Conservation (phyloP, 257 asterid species). For the Handroanthus guayacan region DNA sequence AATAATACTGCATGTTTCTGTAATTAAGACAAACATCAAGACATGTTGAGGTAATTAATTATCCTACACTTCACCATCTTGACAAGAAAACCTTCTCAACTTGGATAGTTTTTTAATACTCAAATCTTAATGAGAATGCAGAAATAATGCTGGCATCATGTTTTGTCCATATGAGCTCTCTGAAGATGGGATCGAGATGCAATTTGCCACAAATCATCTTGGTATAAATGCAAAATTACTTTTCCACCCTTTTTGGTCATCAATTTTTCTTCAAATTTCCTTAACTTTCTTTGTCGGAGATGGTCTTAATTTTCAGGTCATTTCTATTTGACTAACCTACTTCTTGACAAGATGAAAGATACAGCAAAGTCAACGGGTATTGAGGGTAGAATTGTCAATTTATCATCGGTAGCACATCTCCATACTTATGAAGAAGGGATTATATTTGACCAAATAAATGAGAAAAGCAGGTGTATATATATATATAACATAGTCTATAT, state of each 20-base stretch:
- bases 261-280: neutral
- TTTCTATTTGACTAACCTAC: conserved; percentile 90
- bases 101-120: no score
- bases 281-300: neutral
- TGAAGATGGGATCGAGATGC: conserved; percentile 81
- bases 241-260: neutral
- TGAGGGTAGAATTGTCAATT: conserved; percentile 85
- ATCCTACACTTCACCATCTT: no score
- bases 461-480: conserved; percentile 52
- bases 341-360: conserved; percentile 84
- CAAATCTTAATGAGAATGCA: conserved; percentile 35
- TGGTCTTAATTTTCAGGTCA: conserved; percentile 61
- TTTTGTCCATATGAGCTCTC: conserved; percentile 85
- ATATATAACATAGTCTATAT: no score
- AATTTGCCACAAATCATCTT: conserved; percentile 93
- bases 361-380: conserved; percentile 69
- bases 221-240: conserved; percentile 46
- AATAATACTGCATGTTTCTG: no score
- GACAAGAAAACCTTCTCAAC: no score
- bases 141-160: conserved; percentile 98
- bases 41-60: no score
- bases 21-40: no score
- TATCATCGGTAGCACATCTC: conserved; percentile 82
- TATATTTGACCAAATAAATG: conserved; percentile 61
- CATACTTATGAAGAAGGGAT: conserved; percentile 67